These are phyloP conservation scores for Luffa acutangula DNA, from an alignment of 306 rosid species.

Conservation along the genomic window DNA sequence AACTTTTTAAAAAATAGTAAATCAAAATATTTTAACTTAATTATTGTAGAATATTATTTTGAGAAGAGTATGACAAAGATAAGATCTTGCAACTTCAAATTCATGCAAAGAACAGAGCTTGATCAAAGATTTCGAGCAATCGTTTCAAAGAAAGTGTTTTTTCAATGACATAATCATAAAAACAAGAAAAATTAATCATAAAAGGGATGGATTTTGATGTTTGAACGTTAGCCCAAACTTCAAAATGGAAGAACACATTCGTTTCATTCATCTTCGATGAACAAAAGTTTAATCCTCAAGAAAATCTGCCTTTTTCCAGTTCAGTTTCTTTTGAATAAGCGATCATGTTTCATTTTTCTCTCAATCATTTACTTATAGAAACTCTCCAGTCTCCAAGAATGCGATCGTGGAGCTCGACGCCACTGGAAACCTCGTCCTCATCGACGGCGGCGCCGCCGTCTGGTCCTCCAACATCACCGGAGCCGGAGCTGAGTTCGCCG, in stretches of 20 bases:
- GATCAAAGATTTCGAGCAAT: not conserved
- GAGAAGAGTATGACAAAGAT: not conserved
- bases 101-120: not conserved
- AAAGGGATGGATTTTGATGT: not conserved
- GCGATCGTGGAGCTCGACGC: constrained; percentile 68
- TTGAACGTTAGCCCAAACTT: not conserved
- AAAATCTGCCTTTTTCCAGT: not conserved
- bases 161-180: not conserved
- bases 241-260: not conserved
- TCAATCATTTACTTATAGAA: constrained; percentile 50
- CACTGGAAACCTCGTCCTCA: constrained; percentile 72
- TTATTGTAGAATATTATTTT: not conserved
- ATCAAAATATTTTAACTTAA: not conserved
- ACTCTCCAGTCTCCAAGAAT: constrained; percentile 47
- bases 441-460: constrained; percentile 33
- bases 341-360: constrained; percentile 21
- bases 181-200: not conserved
- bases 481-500: constrained; percentile 36
- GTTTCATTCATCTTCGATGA: not conserved
- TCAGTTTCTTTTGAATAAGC: not conserved
- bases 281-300: not conserved
- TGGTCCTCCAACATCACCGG: constrained; percentile 80
- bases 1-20: not conserved
- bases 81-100: not conserved
- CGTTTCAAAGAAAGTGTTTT: not conserved